phyloP scores from a whole-genome alignment of 441 rosid genomes.

The Daphne laureola region DNA sequence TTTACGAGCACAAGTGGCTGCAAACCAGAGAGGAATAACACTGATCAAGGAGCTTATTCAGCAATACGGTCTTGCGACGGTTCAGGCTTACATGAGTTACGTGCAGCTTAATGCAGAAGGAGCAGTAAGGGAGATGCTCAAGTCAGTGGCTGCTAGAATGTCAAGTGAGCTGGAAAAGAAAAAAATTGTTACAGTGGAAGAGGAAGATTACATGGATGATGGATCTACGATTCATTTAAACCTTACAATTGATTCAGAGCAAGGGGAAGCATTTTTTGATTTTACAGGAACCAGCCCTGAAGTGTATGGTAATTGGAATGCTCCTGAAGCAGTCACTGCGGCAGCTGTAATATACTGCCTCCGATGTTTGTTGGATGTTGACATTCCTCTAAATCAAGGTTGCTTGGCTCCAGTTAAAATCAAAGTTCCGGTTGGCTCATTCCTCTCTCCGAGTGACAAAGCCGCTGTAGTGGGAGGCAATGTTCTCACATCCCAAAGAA shows the following conservation, averaged over 20 bases:
- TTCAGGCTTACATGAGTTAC: constrained; percentile 85
- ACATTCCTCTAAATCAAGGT: constrained; percentile 92
- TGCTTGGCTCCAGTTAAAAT: constrained; percentile 84
- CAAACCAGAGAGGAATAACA: constrained; percentile 87
- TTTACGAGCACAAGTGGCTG: constrained; percentile 91
- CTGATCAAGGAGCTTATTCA: constrained; percentile 82
- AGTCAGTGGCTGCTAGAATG: constrained; percentile 60
- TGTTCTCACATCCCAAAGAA: constrained; percentile 82
- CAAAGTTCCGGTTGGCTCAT: constrained; percentile 63
- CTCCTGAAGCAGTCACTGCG: constrained; percentile 89
- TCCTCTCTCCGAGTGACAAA: constrained; percentile 87
- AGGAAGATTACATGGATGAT: constrained; percentile 92
- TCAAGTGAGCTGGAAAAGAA: constrained; percentile 21
- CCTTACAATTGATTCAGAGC: constrained; percentile 53
- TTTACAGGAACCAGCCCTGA: constrained; percentile 86
- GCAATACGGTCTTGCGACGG: constrained; percentile 74
- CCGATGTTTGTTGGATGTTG: constrained; percentile 76
- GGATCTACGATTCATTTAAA: constrained; percentile 74
- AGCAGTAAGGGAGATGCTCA: constrained; percentile 93
- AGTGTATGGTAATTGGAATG: constrained; percentile 94
- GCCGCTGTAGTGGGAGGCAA: constrained; percentile 98
- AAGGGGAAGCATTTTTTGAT: constrained; percentile 90
- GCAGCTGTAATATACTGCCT: constrained; percentile 96
- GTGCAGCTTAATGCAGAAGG: constrained; percentile 88
- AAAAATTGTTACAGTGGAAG: constrained; percentile 44